Percentiles rank a stretch among this genome's conserved stretches.
These are phyloP conservation scores for Suillus clintonianus DNA, from an alignment of 768 basidiomycete species.

Conservation along the genomic window DNA sequence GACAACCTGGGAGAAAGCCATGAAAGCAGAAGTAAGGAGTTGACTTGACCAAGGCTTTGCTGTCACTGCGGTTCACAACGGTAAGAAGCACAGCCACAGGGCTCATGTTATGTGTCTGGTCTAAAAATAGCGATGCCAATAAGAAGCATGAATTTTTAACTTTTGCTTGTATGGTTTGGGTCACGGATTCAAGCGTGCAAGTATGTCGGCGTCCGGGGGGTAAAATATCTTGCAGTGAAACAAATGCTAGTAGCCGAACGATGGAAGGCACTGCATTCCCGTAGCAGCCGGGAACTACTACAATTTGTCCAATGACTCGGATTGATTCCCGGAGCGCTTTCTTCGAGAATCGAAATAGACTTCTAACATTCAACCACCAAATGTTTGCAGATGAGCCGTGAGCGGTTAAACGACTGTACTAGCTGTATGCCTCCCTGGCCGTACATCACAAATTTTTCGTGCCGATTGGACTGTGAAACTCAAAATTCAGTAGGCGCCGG, in stretches of 20 bases:
- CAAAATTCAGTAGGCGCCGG: not conserved
- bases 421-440: not conserved
- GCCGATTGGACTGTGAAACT: not conserved
- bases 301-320: not conserved
- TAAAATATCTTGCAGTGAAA: not conserved
- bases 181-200: too few relatives aligned
- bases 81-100: slow-evolving; percentile 7
- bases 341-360: not conserved
- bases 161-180: too few relatives aligned
- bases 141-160: too few relatives aligned
- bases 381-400: not conserved
- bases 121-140: not conserved
- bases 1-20: slow-evolving; percentile 35
- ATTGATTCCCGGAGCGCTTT: not conserved
- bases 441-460: not conserved
- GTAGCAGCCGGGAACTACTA: not conserved
- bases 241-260: not conserved
- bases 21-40: slow-evolving; percentile 5
- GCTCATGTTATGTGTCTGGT: not conserved
- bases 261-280: not conserved
- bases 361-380: not conserved
- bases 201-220: too few relatives aligned
- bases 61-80: not conserved
- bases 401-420: not conserved
- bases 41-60: not conserved